phyloP scores from a whole-genome alignment of 2,329 filamentous ascomycete species.

The Colletotrichum sp. region DNA sequence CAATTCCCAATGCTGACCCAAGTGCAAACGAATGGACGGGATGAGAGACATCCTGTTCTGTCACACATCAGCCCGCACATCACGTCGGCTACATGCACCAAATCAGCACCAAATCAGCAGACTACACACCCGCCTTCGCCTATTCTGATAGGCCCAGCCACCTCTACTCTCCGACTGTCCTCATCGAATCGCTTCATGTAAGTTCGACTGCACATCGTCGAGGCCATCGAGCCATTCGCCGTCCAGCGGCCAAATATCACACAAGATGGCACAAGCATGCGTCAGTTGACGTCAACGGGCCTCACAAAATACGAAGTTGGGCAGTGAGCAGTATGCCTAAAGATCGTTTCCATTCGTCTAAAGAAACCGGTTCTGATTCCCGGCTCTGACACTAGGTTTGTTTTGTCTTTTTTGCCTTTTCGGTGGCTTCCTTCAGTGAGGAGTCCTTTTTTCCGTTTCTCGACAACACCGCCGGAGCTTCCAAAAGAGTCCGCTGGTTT shows the following conservation, averaged over 20 bases:
- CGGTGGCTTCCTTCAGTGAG: neutral
- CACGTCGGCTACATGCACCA: neutral
- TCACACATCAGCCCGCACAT: neutral
- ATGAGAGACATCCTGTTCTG: neutral
- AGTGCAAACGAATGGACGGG: neutral
- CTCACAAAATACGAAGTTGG: neutral
- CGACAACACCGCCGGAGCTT: neutral
- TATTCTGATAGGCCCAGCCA: neutral
- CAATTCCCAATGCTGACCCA: neutral
- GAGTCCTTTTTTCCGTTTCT: neutral
- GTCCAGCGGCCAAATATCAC: neutral
- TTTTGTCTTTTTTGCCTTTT: neutral
- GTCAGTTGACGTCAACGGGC: neutral
- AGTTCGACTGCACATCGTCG: neutral
- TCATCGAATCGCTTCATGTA: neutral
- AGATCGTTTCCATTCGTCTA: constrained; percentile 8
- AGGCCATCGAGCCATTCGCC: neutral
- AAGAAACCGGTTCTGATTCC: neutral
- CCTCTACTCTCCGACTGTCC: neutral
- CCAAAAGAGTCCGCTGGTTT: neutral
- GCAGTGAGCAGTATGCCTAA: neutral
- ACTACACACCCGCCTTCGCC: neutral
- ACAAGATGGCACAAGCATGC: neutral
- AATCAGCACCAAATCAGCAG: neutral
- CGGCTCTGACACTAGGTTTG: neutral